Evolutionary conservation across 805 yeast genomes (phyloP), one percentile per base, ranked within the genome.

Genomic region (Ogataea wickerhamii): DNA sequence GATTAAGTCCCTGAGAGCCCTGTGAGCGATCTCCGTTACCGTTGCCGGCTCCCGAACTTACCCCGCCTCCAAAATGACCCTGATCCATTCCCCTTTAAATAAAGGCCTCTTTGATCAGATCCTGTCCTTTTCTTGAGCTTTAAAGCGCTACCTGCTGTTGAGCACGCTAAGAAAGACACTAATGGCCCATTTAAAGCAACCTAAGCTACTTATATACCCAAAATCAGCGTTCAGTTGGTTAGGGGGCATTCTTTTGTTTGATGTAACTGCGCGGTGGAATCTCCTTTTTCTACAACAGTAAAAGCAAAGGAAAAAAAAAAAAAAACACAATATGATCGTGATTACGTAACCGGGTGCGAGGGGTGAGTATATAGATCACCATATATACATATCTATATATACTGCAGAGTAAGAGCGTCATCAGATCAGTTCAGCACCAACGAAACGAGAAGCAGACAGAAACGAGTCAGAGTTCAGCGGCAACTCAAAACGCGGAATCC

Each of bases 81-180:
- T 50, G 49, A 29, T 49, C 53, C 53, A 48, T 47, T 24, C 11
- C 29, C 29, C 17, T 26, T 11, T 11, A 7, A n/a, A n/a, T n/a
- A 8, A 13, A 26, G 7, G 29, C 29, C n/a, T 14, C 7, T 11
- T 11, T 22, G 12, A 12, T 22, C 8, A 22, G 25, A 22, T 22
- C 25, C 11, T 22, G 12, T 22, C 25, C 25, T 8, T 8, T 22
- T 22, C 11, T 12, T 12, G 25, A 22, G 25, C 25, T 22, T 12
- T 8, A 22, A 22, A 22, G 12, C 25, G 8, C 25, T n/a, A n/a
- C n/a, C n/a, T n/a, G n/a, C n/a, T n/a, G n/a, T n/a, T n/a, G n/a
- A n/a, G n/a, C n/a, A n/a, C n/a, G n/a, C n/a, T n/a, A n/a, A n/a
- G n/a, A n/a, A n/a, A n/a, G n/a, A n/a, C n/a, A n/a, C n/a, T n/a